phyloP scores from a whole-genome alignment of 768 basidiomycete species.

The Tricholoma hemisulphureum region DNA sequence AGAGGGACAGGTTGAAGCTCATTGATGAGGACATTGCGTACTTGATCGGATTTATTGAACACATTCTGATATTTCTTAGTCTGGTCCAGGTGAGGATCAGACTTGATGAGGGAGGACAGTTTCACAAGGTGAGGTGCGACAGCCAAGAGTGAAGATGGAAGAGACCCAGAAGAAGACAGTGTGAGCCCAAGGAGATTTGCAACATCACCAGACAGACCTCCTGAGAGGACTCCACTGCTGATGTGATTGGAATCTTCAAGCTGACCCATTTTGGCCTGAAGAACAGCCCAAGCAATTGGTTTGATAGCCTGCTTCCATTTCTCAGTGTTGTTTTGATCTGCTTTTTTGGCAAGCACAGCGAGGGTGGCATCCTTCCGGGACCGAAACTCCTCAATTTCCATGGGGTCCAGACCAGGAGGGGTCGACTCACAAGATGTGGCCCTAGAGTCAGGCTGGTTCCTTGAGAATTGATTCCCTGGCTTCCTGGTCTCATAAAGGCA shows the following conservation, averaged over 20 bases:
- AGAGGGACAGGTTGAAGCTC: not conserved
- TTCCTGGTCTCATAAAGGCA: not conserved
- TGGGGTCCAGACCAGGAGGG: not conserved
- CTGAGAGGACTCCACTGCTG: not conserved
- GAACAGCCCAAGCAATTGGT: not conserved
- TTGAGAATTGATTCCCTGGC: not conserved
- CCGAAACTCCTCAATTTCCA: not conserved
- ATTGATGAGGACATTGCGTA: conserved; percentile 8
- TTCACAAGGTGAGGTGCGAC: conserved; percentile 16
- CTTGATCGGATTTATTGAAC: conserved; percentile 2
- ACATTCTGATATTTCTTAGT: conserved; percentile 6
- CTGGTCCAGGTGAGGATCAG: conserved; percentile 15
- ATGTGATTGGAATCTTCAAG: not conserved
- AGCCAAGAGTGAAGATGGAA: conserved; percentile 6
- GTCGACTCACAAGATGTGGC: not conserved
- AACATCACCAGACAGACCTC: not conserved
- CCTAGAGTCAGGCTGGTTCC: not conserved
- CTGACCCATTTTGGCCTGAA: not conserved
- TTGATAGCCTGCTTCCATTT: not conserved
- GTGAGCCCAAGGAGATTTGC: not conserved
- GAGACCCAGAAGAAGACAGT: not conserved
- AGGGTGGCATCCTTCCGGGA: not conserved
- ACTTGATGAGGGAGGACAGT: not conserved
- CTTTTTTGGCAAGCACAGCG: too few relatives aligned
- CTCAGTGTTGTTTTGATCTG: too few relatives aligned